Evolutionary conservation across 768 basidiomycete genomes (phyloP).

Genomic region (Rhodosporidiobolus odoratus): DNA sequence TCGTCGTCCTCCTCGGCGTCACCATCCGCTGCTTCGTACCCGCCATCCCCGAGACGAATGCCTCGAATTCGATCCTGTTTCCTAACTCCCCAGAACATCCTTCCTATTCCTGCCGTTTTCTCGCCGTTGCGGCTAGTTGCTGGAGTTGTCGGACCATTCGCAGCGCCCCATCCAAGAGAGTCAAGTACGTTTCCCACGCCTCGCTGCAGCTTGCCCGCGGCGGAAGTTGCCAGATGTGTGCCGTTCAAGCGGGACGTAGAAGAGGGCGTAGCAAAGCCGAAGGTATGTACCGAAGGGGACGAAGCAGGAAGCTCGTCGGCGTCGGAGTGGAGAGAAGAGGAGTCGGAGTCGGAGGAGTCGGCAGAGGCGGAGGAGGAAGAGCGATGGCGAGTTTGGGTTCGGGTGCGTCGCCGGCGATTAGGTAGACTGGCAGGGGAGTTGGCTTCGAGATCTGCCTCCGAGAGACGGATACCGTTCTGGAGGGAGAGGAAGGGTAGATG

Average conservation of each 20-base stretch:
- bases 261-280: neutral
- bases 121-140: neutral
- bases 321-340: neutral
- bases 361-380: neutral
- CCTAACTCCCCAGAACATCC: conserved; percentile 18
- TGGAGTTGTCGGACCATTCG: neutral
- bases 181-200: no score
- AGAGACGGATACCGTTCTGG: neutral
- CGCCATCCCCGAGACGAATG: neutral
- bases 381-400: neutral
- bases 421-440: no score
- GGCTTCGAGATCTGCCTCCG: conserved; percentile 5
- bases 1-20: neutral
- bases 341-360: neutral
- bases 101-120: conserved; percentile 5
- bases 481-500: neutral
- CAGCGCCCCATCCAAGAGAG: neutral
- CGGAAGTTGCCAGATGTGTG: no score
- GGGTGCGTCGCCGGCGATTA: neutral
- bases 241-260: no score
- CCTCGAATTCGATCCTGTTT: conserved; percentile 11
- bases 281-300: neutral
- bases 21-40: neutral
- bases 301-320: neutral
- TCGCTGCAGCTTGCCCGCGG: no score